These are phyloP conservation scores for Nicotiana otophora DNA, from an alignment of 257 asterid genomes.

Conservation along the genomic window DNA sequence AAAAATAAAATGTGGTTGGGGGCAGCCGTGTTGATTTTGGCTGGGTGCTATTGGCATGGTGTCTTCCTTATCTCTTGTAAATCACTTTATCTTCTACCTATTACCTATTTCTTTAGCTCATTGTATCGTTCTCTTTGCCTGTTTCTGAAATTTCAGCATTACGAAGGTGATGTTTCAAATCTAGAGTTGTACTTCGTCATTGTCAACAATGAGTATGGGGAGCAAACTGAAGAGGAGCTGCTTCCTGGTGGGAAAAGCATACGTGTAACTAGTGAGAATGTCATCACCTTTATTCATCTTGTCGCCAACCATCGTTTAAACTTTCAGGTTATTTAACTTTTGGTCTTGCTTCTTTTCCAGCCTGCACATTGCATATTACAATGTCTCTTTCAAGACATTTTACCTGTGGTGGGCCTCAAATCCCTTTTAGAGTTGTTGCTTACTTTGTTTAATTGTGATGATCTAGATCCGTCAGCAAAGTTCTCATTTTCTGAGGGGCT, in stretches of 20 bases:
- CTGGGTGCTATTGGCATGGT: background rate
- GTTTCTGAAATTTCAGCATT: constrained; percentile 56
- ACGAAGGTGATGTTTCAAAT: constrained; percentile 63
- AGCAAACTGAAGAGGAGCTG: constrained; percentile 92
- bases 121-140: constrained; percentile 1
- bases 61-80: background rate
- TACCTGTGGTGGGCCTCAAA: background rate
- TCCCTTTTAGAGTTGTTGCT: background rate
- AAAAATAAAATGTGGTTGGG: background rate
- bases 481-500: constrained; percentile 85
- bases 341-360: background rate
- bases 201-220: constrained; percentile 87
- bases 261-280: constrained; percentile 87
- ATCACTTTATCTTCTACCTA: background rate
- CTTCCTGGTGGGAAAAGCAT: constrained; percentile 76
- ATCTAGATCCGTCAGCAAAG: constrained; percentile 95
- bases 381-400: background rate
- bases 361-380: background rate
- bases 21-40: background rate
- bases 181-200: constrained; percentile 89
- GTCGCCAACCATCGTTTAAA: constrained; percentile 94
- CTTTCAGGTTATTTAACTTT: constrained; percentile 52
- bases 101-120: constrained; percentile 1
- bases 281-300: constrained; percentile 86
- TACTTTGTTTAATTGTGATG: constrained; percentile 9